Conservation (phyloP, 768 basidiomycete species). For the Serpula lacrymans region DNA sequence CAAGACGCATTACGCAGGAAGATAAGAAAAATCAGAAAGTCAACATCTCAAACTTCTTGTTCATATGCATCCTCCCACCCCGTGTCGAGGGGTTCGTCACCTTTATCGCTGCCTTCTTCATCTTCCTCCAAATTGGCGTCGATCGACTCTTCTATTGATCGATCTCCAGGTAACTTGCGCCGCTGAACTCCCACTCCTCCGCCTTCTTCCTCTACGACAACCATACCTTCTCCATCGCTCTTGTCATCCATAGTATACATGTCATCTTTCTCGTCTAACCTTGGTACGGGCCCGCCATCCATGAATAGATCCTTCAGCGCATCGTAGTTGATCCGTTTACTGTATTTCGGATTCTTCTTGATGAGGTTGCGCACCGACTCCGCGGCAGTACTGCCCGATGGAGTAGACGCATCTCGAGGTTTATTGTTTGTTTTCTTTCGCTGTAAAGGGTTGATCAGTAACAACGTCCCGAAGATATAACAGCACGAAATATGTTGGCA, state of each 20-base stretch:
- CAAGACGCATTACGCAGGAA: too few species aligned
- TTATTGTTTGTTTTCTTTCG: constrained; percentile 63
- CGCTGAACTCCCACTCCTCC: constrained; percentile 27
- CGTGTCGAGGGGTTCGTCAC: constrained; percentile 24
- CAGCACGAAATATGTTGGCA: constrained; percentile 16
- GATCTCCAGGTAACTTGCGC: constrained; percentile 31
- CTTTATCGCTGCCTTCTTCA: constrained; percentile 39
- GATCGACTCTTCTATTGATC: constrained; percentile 20
- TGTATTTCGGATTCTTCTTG: constrained; percentile 84
- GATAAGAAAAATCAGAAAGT: too few species aligned
- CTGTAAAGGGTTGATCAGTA: constrained; percentile 32
- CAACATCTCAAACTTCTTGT: constrained; percentile 67
- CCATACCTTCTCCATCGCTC: constrained; percentile 35
- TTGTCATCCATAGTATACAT: constrained; percentile 53
- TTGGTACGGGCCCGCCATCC: constrained; percentile 28
- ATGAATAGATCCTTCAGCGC: constrained; percentile 79
- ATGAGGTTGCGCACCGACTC: constrained; percentile 47
- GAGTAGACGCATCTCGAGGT: constrained; percentile 73
- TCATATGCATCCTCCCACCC: constrained; percentile 60
- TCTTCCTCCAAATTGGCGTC: constrained; percentile 26
- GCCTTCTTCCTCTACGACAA: constrained; percentile 38
- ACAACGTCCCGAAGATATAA: constrained; percentile 4
- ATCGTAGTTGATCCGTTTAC: constrained; percentile 92
- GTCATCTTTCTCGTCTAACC: constrained; percentile 41
- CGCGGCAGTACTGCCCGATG: constrained; percentile 31